Conservation (phyloP, 768 basidiomycete species). For the Rubroboletus satanas region DNA sequence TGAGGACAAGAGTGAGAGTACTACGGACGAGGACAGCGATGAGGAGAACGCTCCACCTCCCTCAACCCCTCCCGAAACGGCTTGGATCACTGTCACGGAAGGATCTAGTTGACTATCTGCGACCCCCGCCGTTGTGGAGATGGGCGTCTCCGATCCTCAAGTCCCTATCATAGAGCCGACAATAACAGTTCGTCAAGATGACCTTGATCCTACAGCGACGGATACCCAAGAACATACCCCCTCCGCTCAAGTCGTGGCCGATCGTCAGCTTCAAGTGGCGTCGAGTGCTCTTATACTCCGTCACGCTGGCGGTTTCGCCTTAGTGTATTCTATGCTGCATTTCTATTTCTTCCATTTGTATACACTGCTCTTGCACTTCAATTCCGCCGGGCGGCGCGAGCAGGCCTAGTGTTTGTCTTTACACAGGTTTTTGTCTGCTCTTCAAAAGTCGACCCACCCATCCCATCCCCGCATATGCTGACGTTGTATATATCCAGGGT, state of each 20-base stretch:
- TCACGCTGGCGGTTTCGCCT: conserved; percentile 33
- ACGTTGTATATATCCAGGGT: conserved; percentile 30
- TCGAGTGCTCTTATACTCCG: conserved; percentile 27
- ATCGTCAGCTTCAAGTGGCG: conserved; percentile 27
- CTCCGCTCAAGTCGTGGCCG: conserved; percentile 12
- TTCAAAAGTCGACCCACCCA: conserved; percentile 6
- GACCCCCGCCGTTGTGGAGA: conserved; percentile 17
- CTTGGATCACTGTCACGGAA: conserved; percentile 27
- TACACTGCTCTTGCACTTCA: conserved; percentile 38
- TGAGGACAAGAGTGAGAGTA: conserved; percentile 32
- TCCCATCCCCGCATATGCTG: conserved; percentile 21
- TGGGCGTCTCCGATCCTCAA: conserved; percentile 12
- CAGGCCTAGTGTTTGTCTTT: conserved; percentile 22
- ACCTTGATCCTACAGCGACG: conserved; percentile 16
- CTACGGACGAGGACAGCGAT: conserved; percentile 40
- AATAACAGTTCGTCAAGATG: conserved; percentile 19
- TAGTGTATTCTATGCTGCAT: conserved; percentile 41
- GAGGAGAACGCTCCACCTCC: conserved; percentile 38
- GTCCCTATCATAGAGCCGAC: conserved; percentile 27
- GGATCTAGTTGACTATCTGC: conserved; percentile 32
- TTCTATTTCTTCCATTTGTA: conserved; percentile 44
- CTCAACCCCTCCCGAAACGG: conserved; percentile 26
- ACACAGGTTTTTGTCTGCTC: conserved; percentile 7
- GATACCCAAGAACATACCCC: conserved; percentile 22
- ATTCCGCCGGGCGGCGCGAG: conserved; percentile 26